Base-by-base conservation (phyloP, 2,329 filamentous ascomycete species). In the Fusarium sp. region DNA sequence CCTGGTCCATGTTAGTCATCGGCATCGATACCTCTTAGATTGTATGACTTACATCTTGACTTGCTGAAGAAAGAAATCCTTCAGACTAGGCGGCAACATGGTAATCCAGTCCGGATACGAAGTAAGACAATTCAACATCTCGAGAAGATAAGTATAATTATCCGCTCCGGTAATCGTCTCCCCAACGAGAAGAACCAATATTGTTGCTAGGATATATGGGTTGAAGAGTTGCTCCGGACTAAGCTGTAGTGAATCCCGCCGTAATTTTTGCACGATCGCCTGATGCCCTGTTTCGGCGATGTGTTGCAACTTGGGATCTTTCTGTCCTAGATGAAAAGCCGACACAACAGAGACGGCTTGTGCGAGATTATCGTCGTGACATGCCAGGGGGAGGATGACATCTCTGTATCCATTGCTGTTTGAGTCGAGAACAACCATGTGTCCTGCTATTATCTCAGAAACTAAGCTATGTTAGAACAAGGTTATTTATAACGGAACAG, bases 81-180 rank as follows among this genome's bases (percentile, higher is more conserved):
- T 58, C 4, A 77, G 51, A 6, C 41, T 55, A 0, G 48, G 55
- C 0, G 77, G 67, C 0, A 78, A 58, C n/a, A 57, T 58, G 2
- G 59, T 49, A 2, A 74, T 70, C 8, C 62, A 69, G 4, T 72
- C 70, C 1, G 70, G 62, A 10, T 60, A 75, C 26, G 71, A 63
- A 0, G 69, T 69, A 3, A 81, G 65, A 23, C 74, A 79, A 9
- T 75, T 72, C 26, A 81, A 65, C 74, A 82, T 80, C 51, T 79
- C 75, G 1, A 81, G 65, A 0, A 82, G 71, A 51, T 79, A 79
- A 1, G 65, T 66, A 49, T 78, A 82, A 31, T 82, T 81, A 21
- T 74, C 74, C 6, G 79, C 79, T 1, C 79, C 80, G 0, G 80
- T 82, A 9, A 82, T 80, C 0, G 80, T 81, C 16, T 82, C 81